A percentile compares a stretch with the other conserved stretches of the same genome.
Evolutionary conservation across 2,329 filamentous ascomycete species (phyloP).

Genomic region (Fusarium sp.): DNA sequence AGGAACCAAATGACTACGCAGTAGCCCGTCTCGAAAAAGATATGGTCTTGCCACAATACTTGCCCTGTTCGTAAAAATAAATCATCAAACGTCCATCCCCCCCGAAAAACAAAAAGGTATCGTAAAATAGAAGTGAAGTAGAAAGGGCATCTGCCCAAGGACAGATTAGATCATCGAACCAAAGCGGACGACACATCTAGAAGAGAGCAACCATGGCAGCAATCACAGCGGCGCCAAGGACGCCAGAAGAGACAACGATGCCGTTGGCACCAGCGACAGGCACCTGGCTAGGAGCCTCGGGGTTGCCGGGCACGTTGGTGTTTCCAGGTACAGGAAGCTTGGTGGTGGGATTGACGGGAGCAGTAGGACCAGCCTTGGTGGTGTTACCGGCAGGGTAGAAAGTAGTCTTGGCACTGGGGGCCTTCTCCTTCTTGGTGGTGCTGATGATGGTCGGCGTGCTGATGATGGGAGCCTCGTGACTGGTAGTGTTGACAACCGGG

Average conservation of each 20-base stretch:
- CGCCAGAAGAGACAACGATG: slow-evolving; percentile 52
- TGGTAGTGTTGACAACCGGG: slow-evolving; percentile 42
- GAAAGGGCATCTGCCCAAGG: slow-evolving; percentile 3
- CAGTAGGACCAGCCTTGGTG: slow-evolving; percentile 39
- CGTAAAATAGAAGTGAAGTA: slow-evolving; percentile 36
- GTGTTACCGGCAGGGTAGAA: slow-evolving; percentile 42
- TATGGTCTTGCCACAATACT: slow-evolving; percentile 26
- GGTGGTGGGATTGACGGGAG: slow-evolving; percentile 32
- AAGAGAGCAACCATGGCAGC: slow-evolving; percentile 53
- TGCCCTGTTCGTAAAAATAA: slow-evolving; percentile 26
- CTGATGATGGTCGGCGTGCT: slow-evolving; percentile 41
- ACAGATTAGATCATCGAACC: slow-evolving; percentile 8
- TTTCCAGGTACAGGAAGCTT: slow-evolving; percentile 35
- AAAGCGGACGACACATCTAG: slow-evolving; percentile 34
- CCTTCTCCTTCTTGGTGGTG: slow-evolving; percentile 28
- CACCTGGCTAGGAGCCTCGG: slow-evolving; percentile 29
- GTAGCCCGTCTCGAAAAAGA: slow-evolving; percentile 35
- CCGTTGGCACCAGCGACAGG: slow-evolving; percentile 48
- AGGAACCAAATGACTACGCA: slow-evolving; percentile 34
- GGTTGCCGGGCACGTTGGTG: slow-evolving; percentile 22
- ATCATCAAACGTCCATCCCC: slow-evolving; percentile 47
- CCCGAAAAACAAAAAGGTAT: slow-evolving; percentile 37
- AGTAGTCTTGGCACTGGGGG: slow-evolving; percentile 38
- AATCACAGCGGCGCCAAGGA: slow-evolving; percentile 52
- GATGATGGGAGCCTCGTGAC: slow-evolving; percentile 34